Base-by-base conservation (phyloP, 2,329 filamentous ascomycete genomes). In the Ophiostoma montium region DNA sequence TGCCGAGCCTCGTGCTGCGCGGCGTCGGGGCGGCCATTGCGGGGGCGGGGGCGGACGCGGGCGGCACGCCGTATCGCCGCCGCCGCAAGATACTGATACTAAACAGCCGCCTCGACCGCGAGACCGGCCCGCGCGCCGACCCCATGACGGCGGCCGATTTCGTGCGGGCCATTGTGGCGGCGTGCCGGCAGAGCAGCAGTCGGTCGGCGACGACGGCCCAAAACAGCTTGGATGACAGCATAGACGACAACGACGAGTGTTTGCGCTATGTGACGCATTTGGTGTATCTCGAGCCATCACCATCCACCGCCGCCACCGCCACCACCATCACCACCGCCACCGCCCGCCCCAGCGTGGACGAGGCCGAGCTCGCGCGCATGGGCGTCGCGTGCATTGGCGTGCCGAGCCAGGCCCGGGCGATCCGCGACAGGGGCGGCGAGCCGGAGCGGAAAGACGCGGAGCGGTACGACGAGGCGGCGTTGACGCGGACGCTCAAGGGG, bases 11-110 rank as follows among this genome's bases (percentile, higher is more conserved):
- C 1, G 76, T 96, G 5, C 72, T 95, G 7, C 75, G 79, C 21
- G 83, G 82, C 1, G 80, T 92, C 1, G 86, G 86, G 1, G 68
- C 74, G 27, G 77, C 79, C 0, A 70, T 86, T 19, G 66, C 18
- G 10, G 16, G 13, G 63, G 57, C 3, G n/a, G 16, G 11, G 35
- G 23, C 3, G 16, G 16, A 6, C 68, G 76, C 8, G 76, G n/a
- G n/a, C n/a, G n/a, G n/a, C n/a, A n/a, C n/a, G n/a, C n/a, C n/a
- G n/a, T n/a, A n/a, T n/a, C n/a, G n/a, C n/a, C n/a, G n/a, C n/a
- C n/a, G n/a, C n/a, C n/a, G 81, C 59, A 94, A 92, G 62, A 82
- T 95, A 16, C 68, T 95, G 8, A 84, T 95, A 23, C 68, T 95
- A 6, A 96, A 96, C 59, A 85, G 86, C 19, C 84, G 76, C 1